Percentiles rank a stretch among this genome's conserved stretches.
Conservation (phyloP, 495 filamentous ascomycete species). For the Hypoxylon fragiforme region DNA sequence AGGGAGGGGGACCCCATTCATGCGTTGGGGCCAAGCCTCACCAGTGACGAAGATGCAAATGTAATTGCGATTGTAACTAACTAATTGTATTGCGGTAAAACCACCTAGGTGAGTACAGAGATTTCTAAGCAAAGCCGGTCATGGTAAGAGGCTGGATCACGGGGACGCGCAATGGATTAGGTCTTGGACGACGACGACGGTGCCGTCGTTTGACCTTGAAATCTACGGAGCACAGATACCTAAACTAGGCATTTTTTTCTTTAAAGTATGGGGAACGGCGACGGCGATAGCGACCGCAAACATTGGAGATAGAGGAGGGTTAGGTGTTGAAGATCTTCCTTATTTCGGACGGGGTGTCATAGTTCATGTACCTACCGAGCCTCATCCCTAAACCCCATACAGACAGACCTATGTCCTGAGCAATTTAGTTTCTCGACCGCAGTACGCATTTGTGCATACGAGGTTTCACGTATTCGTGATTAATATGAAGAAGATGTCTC, state of each 20-base stretch:
- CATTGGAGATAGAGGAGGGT: background rate
- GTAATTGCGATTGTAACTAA: conserved; percentile 3
- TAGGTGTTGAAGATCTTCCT: no score
- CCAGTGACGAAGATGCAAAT: conserved; percentile 14
- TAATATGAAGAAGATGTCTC: conserved; percentile 19
- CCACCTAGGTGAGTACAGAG: no score
- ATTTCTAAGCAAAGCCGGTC: no score
- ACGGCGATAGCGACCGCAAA: conserved; percentile 13
- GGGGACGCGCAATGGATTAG: background rate
- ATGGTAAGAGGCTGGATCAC: background rate
- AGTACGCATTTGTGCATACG: conserved; percentile 7
- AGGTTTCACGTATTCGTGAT: conserved; percentile 22
- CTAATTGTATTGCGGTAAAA: no score
- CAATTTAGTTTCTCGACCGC: conserved; percentile 1
- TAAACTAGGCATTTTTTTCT: no score
- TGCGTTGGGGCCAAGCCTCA: conserved; percentile 24
- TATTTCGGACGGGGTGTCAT: conserved; percentile 4
- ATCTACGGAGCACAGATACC: no score
- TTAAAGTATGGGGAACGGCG: conserved; percentile 18
- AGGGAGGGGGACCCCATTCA: background rate
- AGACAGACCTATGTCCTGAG: conserved; percentile 7
- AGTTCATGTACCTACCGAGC: conserved; percentile 19
- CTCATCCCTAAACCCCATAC: conserved; percentile 13
- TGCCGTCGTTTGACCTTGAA: background rate
- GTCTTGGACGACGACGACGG: background rate